Evolutionary conservation across 176 grass and related monocot genomes (phyloP), one percentile per base, ranked within the genome.

Genomic region (Aegilops longissima): DNA sequence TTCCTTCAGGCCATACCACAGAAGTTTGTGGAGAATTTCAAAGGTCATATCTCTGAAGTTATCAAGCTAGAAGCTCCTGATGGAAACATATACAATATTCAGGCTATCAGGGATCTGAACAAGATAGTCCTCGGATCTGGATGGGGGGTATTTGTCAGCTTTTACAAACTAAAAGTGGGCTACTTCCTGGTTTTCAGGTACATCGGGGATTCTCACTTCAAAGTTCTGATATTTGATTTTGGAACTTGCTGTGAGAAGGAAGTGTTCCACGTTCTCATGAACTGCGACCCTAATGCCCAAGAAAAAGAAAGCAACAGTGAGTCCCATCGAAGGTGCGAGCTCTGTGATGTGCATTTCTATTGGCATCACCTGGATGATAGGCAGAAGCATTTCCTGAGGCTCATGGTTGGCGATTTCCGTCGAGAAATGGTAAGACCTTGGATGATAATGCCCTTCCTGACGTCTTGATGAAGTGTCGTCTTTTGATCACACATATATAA

Each of bases 101-200:
- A 87, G 14, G 69, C 88, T 47, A 77, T 61, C n/a, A 45, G 64
- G 25, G 42, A 69, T 18, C 39, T 71, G 3, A 38, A 74, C 24
- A 52, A 85, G 52, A 75, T 93, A 31, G 34, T 84, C 42, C 71
- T 91, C 35, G 35, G 85, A 59, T 33, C 29, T 76, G 94, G 94
- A 80, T 95, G 94, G 89, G 72, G 30, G 39, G 14, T 42, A 6
- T 95, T 93, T 85, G 72, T 33, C 2, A 29, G 11, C 36, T 66
- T 36, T 71, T 73, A 95, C 20, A 13, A 80, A 12, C 69, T 91
- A 52, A 58, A 68, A 63, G 8, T 40, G 9, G 76, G 34, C 20
- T 82, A 87, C 12, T 2, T 91, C 34, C 61, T 95, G 45, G 5
- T 89, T 25, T 95, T 95, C 69, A 90, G 71, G 65, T 84, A 80